These are phyloP conservation scores for Paraconiothyrium sp. DNA, from an alignment of 2,329 filamentous ascomycete genomes.

Conservation along the genomic window DNA sequence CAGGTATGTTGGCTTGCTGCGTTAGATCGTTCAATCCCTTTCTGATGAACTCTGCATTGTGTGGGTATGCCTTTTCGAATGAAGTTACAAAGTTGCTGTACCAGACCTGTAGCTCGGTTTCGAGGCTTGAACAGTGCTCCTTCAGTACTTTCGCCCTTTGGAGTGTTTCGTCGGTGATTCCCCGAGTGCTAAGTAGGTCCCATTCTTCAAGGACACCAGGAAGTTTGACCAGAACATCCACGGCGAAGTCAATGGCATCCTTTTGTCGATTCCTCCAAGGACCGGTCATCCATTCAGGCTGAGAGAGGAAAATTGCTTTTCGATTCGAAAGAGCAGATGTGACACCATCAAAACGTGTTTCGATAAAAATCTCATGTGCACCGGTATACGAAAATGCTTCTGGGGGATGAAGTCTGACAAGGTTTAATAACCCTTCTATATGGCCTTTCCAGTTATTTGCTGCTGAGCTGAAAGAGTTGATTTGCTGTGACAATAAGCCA, in stretches of 20 bases:
- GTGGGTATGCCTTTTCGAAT: neutral
- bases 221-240: constrained; percentile 20
- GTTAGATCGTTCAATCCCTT: constrained; percentile 5
- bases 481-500: constrained; percentile 15
- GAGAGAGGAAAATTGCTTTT: constrained; percentile 18
- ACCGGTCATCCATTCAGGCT: constrained; percentile 22
- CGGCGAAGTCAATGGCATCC: constrained; percentile 16
- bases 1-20: constrained; percentile 17
- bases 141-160: constrained; percentile 1
- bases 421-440: constrained; percentile 17
- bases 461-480: constrained; percentile 16
- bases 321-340: constrained; percentile 18
- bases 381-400: constrained; percentile 11
- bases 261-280: constrained; percentile 22
- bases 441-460: constrained; percentile 25
- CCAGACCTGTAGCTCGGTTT: constrained; percentile 18
- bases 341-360: constrained; percentile 21
- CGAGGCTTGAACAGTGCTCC: constrained; percentile 15
- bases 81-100: constrained; percentile 14
- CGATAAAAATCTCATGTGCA: constrained; percentile 21
- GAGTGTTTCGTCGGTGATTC: neutral
- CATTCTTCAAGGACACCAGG: constrained; percentile 21
- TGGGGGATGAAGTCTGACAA: constrained; percentile 17
- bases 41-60: constrained; percentile 1
- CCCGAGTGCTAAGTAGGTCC: constrained; percentile 9